Base-by-base conservation (phyloP, 1,139 yeast species). In the Protomyces inouyei region DNA sequence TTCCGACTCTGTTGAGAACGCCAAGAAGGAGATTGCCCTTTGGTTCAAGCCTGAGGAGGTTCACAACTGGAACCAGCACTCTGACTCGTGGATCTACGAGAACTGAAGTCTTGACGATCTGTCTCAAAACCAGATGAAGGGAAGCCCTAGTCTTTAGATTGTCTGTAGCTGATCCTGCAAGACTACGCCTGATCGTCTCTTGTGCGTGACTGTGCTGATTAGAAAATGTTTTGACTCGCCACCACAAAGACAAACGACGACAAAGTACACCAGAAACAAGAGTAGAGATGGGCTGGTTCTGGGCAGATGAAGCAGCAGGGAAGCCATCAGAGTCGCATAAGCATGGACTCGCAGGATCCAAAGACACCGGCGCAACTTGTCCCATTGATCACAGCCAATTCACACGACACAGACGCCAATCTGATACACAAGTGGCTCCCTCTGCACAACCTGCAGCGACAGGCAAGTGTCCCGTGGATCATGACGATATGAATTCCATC, bases 1-100 rank as follows among this genome's bases (percentile, higher is more conserved):
- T 79, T 92, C 98, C 72, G 99, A 95, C 85, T 90, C 98, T 71
- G 98, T 95, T 76, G 98, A 92, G 83, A 83, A 87, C 73, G 99
- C 99, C 76, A 81, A 90, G 79, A 89, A 88, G 84, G 99, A 95
- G 85, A 93, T 95, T 73, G 85, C 77, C 73, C 84, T 95, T 77
- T 95, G 99, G 99, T 95, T 95, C 95, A 90, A 90, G 86, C 84
- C 87, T 80, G 97, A 91, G 80, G 99, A 95, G 83, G 82, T 95
- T 75, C 88, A 86, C 76, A 90, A 88, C 74, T 93, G 57, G 57
- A 36, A 56, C 14, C 53, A 59, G 57, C 63, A 59, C 57, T 55
- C 53, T 28, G 65, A 60, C 38, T 59, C 63, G 10, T 51, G 53
- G 48, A 43, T 43, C 48, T 43, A 43, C 48, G 48, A 43, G 28